Evolutionary conservation across 345 rosid species (phyloP), one percentile per base, ranked within the genome.

Genomic region (Hypericum androsaemum): DNA sequence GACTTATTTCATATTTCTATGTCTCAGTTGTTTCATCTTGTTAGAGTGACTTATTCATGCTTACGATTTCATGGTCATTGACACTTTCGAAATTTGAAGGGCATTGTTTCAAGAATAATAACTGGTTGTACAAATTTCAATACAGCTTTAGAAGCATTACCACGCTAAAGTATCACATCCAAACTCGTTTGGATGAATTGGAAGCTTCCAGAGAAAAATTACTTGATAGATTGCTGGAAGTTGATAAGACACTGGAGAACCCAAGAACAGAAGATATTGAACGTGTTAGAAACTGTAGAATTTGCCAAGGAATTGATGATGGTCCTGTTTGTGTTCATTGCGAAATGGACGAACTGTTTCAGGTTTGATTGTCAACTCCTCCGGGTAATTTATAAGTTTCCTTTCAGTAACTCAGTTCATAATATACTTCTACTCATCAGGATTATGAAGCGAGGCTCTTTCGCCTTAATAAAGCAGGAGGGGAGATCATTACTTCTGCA

Each of bases 391-490:
- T 64, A 41, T 39, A 47, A 16, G 39, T 46, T 61, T 66, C 49
- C 47, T 52, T 16, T n/a, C 4, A 22, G n/a, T 10, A 37, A 15
- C 51, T 38, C 22, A 36, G 35, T 22, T n/a, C 42, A 16, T 35
- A 8, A 36, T 57, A 57, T 41, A 43, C 39, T 55, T 57, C 60
- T 54, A 64, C 50, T 59, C 50, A 40, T 52, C 71, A 90, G 98
- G 82, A 74, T 59, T 87, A 90, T 47, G 92, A 79, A 70, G 95
- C 98, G 47, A 81, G 96, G 77, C 78, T 90, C 38, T 90, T 90
- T 67, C 83, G 83, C 56, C 85, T 84, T 15, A 72, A 75, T 54
- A 82, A 82, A 75, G 71, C 74, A 53, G 77, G 74, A 66, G 79
- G 83, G 64, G 98, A 76, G 58, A 61, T 73, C 60, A 66, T 82